Evolutionary conservation across 1,284 basidiomycete species (phyloP), one percentile per base, ranked within the genome.

Genomic region (Cutaneotrichosporon dermatis): DNA sequence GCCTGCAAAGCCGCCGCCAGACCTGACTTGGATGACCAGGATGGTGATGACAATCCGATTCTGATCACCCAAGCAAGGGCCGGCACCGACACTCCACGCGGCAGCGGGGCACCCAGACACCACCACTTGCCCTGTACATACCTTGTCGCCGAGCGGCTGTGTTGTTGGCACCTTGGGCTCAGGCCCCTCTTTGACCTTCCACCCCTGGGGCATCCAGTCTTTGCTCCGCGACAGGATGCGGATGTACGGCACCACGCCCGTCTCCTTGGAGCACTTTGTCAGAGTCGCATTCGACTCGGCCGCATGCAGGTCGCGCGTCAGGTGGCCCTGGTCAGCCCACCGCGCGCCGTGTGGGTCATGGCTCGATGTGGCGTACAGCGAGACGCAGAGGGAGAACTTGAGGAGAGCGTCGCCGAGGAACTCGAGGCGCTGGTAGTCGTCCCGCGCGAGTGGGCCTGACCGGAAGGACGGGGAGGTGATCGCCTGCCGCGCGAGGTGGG

Each of bases 321-420:
- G 59, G 12, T 51, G n/a, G 13, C 63, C 61, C n/a, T 66, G 63
- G 12, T 40, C 39, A 8, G 39, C 9, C 12, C 8, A 12, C 39
- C 12, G 8, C 39, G 39, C 12, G 39, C 9, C 9, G 39, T 40
- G 9, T 8, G 39, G 39, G 25, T 25, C 25, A 25, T 25, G 25
- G 25, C 25, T 25, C 39, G 12, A 8, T 8, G 39, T 40, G 12
- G 39, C 34, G 34, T 49, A 49, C 6, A 49, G 46, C 33, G 34
- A 36, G 46, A 10, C 33, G 13, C 7, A 7, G 12, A 35, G 25
- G 1, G 69, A 36, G 9, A 75, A 62, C 51, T 72, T 74, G 48
- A 76, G 66, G 4, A 76, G 43, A 7, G 66, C 70, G 52, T 76
- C 75, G 43, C 75, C 75, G 3, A 76, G 62, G 11, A 74, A 61